Conservation (phyloP, 768 basidiomycete genomes). For the Boletus vermiculosoides region DNA sequence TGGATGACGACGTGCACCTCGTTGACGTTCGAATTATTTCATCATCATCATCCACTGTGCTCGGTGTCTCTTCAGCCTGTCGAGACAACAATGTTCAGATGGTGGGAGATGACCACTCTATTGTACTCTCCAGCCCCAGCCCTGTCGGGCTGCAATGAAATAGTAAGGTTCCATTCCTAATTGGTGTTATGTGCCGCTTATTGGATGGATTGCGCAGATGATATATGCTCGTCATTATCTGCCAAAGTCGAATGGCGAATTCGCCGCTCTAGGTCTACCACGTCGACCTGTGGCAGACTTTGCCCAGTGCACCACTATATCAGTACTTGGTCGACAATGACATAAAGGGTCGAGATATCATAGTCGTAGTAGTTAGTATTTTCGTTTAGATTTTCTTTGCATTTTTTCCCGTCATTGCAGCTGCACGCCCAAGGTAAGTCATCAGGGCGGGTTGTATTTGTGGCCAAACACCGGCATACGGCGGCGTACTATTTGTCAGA, state of each 20-base stretch:
- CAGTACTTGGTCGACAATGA: not conserved
- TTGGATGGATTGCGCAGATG: not conserved
- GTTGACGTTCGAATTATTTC: not conserved
- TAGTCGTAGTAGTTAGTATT: conserved; percentile 10
- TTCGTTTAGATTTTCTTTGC: conserved; percentile 14
- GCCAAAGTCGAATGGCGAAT: conserved; percentile 4
- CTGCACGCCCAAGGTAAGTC: conserved; percentile 26
- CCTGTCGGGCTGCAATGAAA: not conserved
- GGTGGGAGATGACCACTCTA: not conserved
- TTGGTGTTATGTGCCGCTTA: not conserved
- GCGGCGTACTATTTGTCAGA: conserved; percentile 30
- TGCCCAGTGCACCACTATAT: not conserved
- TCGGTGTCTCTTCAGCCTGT: not conserved
- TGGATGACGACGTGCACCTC: conserved; percentile 8
- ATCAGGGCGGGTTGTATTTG: conserved; percentile 28
- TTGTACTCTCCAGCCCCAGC: not conserved
- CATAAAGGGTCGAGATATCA: not conserved
- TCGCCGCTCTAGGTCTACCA: not conserved
- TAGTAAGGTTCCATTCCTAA: conserved; percentile 6
- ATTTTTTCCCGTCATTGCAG: not conserved
- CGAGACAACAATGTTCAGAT: not conserved
- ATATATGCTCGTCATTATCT: not conserved
- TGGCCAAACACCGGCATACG: conserved; percentile 34
- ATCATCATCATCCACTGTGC: not conserved
- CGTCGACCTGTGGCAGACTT: not conserved